Conservation (phyloP, 2,329 filamentous ascomycete species). For the Pseudonectria foliicola region DNA sequence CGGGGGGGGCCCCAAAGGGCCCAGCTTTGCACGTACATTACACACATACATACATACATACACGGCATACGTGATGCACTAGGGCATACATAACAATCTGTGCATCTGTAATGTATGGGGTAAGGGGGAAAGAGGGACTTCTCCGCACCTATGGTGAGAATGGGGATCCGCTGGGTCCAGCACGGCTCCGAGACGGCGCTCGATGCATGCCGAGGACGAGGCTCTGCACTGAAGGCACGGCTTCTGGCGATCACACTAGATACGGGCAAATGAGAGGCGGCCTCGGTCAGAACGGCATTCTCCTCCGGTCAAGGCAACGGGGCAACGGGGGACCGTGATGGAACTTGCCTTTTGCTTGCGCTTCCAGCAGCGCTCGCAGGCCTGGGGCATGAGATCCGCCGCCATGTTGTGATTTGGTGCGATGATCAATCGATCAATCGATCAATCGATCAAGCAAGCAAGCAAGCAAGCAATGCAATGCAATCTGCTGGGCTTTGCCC, state of each 20-base stretch:
- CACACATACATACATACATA: no score
- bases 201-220: slow-evolving; percentile 4
- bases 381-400: slow-evolving; percentile 2
- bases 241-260: slow-evolving; percentile 9
- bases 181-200: slow-evolving; percentile 3
- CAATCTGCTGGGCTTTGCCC: no score
- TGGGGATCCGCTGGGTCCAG: slow-evolving; percentile 5
- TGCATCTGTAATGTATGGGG: slow-evolving; percentile 1
- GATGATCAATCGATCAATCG: no score
- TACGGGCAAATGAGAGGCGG: slow-evolving; percentile 1
- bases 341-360: slow-evolving; percentile 3
- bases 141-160: slow-evolving; percentile 6
- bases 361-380: slow-evolving; percentile 4
- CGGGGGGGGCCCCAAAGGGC: no score
- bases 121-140: background rate
- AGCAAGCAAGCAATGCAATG: no score
- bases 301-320: no score
- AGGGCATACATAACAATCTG: no score
- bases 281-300: no score
- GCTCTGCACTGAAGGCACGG: slow-evolving; percentile 4
- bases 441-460: no score
- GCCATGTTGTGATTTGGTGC: background rate
- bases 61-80: no score
- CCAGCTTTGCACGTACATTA: no score
- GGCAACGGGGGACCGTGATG: no score